These are phyloP conservation scores for Closterium sp. DNA, from an alignment of 139 green algal genomes.

Conservation along the genomic window DNA sequence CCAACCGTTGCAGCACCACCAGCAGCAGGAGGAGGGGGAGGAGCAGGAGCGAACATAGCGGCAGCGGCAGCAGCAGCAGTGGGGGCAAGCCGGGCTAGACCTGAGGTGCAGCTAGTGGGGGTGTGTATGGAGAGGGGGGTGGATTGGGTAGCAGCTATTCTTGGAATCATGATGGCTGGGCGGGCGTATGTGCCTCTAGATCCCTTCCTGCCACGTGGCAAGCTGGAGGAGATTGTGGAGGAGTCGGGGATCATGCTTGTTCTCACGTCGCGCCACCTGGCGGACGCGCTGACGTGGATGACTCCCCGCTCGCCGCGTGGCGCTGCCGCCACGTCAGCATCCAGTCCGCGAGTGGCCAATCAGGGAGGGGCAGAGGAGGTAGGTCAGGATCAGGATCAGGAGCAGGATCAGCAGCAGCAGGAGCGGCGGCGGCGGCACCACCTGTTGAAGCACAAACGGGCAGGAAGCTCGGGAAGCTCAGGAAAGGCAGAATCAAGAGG, in stretches of 20 bases:
- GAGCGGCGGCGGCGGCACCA: background rate
- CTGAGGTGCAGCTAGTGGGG: conserved; percentile 15
- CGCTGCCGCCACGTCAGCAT: background rate
- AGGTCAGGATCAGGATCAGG: background rate
- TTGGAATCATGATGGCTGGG: conserved; percentile 21
- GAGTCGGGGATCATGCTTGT: conserved; percentile 16
- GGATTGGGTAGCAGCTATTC: conserved; percentile 33
- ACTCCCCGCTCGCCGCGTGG: background rate
- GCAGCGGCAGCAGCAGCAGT: conserved; percentile 1
- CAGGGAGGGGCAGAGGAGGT: background rate
- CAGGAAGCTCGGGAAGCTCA: background rate
- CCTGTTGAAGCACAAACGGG: background rate
- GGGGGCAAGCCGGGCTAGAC: background rate
- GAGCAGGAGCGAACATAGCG: background rate
- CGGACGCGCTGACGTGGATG: background rate
- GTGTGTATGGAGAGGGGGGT: conserved; percentile 19
- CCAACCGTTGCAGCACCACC: background rate
- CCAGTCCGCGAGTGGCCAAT: background rate
- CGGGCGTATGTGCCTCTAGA: conserved; percentile 23
- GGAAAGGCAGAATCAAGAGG: background rate
- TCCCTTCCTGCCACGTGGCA: background rate
- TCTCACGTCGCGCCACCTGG: background rate
- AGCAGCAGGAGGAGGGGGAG: background rate
- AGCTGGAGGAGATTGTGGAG: conserved; percentile 20
- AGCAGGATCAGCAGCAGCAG: background rate